Conservation (phyloP, 208 protist species). For the Leishmania lainsoni region DNA sequence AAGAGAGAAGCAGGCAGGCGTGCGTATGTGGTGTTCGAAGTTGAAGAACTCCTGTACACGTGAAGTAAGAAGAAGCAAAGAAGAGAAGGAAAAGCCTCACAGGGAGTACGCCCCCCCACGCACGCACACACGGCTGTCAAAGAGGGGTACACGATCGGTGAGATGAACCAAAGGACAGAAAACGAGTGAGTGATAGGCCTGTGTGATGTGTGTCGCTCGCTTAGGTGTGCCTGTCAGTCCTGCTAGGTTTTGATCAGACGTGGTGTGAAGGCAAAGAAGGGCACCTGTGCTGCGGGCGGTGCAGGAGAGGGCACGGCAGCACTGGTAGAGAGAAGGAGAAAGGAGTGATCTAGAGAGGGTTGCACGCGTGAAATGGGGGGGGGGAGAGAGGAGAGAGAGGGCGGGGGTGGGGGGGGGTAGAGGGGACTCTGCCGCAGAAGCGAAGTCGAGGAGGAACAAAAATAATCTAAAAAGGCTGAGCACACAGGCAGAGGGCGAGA, state of each 20-base stretch:
- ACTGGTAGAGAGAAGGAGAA: neutral
- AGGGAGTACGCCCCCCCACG: neutral
- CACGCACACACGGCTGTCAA: neutral
- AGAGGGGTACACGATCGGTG: neutral
- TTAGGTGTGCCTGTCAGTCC: no score
- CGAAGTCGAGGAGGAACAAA: no score
- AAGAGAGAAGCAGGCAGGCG: neutral
- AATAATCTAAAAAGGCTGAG: neutral
- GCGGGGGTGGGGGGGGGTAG: neutral
- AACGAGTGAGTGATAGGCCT: no score
- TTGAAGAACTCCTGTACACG: neutral
- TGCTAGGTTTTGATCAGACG: no score
- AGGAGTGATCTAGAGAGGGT: no score
- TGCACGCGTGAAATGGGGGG: neutral
- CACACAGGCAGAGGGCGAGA: neutral
- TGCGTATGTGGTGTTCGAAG: neutral
- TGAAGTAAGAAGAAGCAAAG: neutral
- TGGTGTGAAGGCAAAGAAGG: neutral
- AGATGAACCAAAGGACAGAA: conserved; percentile 3
- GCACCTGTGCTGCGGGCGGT: neutral
- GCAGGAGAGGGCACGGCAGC: neutral
- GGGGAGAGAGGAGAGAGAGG: neutral
- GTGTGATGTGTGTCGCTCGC: no score
- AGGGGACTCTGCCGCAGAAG: no score
- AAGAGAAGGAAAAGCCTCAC: conserved; percentile 1